Base-by-base conservation (phyloP, 768 basidiomycete species). In the Hebeloma cylindrosporum region DNA sequence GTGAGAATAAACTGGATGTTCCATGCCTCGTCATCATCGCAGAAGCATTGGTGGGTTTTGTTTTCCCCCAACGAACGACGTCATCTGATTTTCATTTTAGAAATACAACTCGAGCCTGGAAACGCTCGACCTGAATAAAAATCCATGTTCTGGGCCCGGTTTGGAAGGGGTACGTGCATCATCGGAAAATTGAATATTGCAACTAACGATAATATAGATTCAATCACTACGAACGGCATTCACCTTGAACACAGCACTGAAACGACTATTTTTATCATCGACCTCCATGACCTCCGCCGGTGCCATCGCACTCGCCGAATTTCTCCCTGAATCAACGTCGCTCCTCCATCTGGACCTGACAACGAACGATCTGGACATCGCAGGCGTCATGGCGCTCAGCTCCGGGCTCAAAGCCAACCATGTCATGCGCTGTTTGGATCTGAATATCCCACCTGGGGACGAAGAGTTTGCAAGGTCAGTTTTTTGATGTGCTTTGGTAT, bases 41-140 rank as follows among this genome's bases (percentile, higher is more conserved):
- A 0, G 95, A 99, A 64, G 88, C 93, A 1, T 64, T 99, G 61
- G 93, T 94, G 45, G 54, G 83, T 70, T 36, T 27, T 16, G 20
- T 45, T 18, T 23, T 38, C 7, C 7, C 16, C 8, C 11, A 27
- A 14, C 18, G 26, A 7, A 8, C 32, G 40, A 21, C 11, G 14
- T 7, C 7, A 28, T 21, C 23, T 41, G 20, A 29, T 34, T 11
- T 27, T 30, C 23, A 7, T 6, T 14, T 5, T 18, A 95, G 87
- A 97, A 96, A 84, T 96, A 95, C 60, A 99, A 99, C 58, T 80
- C 88, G 2, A 81, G 83, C 40, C 70, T 99, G 16, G 96, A 99
- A 64, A 98, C 94, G 1, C 77, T 99, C 1, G 96, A 99, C 63
- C 64, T 99, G 38, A 88, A 84, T 60, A 83, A 85, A 56, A 99